phyloP scores from a whole-genome alignment of 192 early-diverging fungal species.

The Geranomyces michiganensis region DNA sequence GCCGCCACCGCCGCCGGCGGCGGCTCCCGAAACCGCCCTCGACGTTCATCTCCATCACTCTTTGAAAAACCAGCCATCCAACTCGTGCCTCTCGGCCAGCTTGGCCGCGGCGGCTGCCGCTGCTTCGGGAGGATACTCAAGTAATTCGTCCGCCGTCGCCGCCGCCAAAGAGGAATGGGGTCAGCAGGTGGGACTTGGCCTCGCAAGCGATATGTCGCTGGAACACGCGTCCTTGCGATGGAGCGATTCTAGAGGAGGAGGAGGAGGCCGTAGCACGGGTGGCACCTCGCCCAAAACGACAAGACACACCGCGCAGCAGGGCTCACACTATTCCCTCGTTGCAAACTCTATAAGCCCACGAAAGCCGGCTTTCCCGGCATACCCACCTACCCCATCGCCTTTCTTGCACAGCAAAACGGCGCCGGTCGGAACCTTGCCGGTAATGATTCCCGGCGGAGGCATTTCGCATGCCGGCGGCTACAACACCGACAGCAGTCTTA shows the following conservation, averaged over 20 bases:
- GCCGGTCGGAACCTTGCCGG: conserved; percentile 12
- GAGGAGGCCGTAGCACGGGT: background rate
- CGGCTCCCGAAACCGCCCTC: conserved; percentile 1
- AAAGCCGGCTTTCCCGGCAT: background rate
- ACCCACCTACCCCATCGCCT: conserved; percentile 6
- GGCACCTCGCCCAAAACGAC: background rate
- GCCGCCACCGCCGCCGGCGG: too few relatives aligned
- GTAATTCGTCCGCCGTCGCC: background rate
- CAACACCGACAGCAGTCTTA: background rate
- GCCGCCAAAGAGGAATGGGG: background rate
- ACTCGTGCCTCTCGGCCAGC: conserved; percentile 22
- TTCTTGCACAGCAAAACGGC: background rate
- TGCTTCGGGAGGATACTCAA: too few relatives aligned
- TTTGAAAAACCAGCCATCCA: background rate
- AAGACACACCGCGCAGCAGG: background rate
- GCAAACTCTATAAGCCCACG: background rate
- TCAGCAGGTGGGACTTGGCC: too few relatives aligned
- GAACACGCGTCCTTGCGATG: background rate
- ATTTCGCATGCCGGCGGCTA: background rate
- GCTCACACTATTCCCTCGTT: background rate
- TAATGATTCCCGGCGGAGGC: conserved; percentile 14
- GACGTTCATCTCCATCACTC: background rate
- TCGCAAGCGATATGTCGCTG: background rate
- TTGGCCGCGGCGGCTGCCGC: conserved; percentile 31
- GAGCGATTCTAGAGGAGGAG: background rate